A percentile compares a stretch with the other conserved stretches of the same genome.
These are phyloP conservation scores for Rhodotorula sp. DNA, from an alignment of 1,284 basidiomycete genomes.

Conservation along the genomic window DNA sequence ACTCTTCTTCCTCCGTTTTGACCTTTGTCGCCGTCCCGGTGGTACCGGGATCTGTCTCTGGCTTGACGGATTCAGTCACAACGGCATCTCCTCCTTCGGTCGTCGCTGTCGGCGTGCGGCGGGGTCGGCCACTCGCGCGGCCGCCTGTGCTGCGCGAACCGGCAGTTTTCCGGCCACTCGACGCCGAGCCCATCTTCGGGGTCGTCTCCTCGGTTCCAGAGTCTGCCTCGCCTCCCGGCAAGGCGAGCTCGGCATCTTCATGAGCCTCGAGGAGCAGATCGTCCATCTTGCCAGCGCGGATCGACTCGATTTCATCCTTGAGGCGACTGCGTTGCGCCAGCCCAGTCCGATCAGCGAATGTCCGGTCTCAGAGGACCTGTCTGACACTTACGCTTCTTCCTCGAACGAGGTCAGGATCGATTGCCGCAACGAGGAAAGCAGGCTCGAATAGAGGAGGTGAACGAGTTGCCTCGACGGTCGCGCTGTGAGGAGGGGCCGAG, in stretches of 20 bases:
- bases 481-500: background rate
- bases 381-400: conserved; percentile 15
- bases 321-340: background rate
- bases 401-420: conserved; percentile 6
- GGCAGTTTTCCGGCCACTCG: background rate
- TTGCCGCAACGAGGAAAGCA: conserved; percentile 7
- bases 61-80: background rate
- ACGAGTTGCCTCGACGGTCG: conserved; percentile 23
- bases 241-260: background rate
- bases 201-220: conserved; percentile 1
- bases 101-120: background rate
- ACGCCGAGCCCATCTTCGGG: background rate
- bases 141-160: background rate
- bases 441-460: conserved; percentile 22
- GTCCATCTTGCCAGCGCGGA: background rate
- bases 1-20: background rate
- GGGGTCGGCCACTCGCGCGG: background rate
- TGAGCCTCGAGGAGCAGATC: background rate
- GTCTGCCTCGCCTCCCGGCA: background rate
- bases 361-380: background rate
- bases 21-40: background rate
- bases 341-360: too few species aligned
- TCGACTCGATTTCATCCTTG: conserved; percentile 9
- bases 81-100: background rate
- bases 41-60: background rate